Evolutionary conservation across 2,329 filamentous ascomycete genomes (phyloP), one percentile per base, ranked within the genome.

Genomic region (Aureobasidium pullulans): DNA sequence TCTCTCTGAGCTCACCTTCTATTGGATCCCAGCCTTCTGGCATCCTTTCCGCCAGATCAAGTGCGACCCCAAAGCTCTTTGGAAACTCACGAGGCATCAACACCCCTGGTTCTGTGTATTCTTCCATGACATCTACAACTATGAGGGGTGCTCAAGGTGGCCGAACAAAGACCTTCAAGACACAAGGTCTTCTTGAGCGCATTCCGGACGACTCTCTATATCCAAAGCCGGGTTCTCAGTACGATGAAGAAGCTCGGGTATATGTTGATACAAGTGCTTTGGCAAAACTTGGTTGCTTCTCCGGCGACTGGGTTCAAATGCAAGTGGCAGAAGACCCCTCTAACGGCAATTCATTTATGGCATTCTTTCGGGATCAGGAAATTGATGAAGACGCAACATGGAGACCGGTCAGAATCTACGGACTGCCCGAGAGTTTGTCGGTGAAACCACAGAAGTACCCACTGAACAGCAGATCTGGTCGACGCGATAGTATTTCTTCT

Each of bases 251-350:
- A 66, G 86, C 90, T 1, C 85, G 94, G 49, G 82, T 97, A 1
- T 99, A 93, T 68, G 92, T 99, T 5, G 91, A 96, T 66, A 87
- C 95, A 7, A 86, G 84, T 60, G 89, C 90, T 1, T 75, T 99
- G 19, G 87, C 90, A 13, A 91, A 92, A 66, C 87, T 99, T 57
- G 92, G 93, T 15, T 97, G 93, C 72, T 99, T 99, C 70, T 97
- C 93, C 0, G 94, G 94, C 32, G 94, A 99, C 69, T 99, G 94
- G 94, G 90, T 96, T 10, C 86, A 88, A 23, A 79, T 96, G 10
- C 90, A 96, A 73, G 81, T 84, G 6, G 82, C 89, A 0, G 82
- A 88, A 64, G 89, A 91, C 69, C 88, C 87, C 82, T 23, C 76
- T 78, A 15, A 19, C 5, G 10, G 39, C 28, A 59, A 59, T 10